Evolutionary conservation across 208 protist genomes (phyloP).

Genomic region (Borovskyia barvae): DNA sequence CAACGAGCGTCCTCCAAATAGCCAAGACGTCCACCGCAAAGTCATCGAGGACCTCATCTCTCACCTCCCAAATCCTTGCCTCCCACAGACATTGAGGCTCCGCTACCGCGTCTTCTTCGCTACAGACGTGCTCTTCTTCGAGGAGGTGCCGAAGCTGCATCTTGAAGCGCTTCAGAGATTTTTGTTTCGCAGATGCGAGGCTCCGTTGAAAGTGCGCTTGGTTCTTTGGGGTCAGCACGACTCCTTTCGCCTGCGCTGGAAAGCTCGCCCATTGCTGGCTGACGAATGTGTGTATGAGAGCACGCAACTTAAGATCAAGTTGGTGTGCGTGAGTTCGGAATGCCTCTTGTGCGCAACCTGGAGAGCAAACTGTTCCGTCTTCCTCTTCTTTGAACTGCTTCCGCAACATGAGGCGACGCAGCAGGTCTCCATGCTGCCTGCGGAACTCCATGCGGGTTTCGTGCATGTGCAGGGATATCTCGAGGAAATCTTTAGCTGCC

Average conservation of each 20-base stretch:
- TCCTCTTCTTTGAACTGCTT: not conserved
- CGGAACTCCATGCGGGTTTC: not conserved
- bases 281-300: slow-evolving; percentile 32
- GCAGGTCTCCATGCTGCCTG: not conserved
- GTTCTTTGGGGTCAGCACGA: not conserved
- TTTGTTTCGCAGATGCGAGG: slow-evolving; percentile 4
- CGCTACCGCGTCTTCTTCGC: no score
- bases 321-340: slow-evolving; percentile 6
- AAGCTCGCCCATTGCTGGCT: not conserved
- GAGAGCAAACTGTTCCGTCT: not conserved
- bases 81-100: no score
- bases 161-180: slow-evolving; percentile 13
- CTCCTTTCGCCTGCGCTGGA: no score
- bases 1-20: no score
- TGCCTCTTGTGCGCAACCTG: not conserved
- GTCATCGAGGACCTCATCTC: no score
- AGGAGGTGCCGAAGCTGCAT: not conserved
- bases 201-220: not conserved
- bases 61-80: no score
- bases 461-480: not conserved
- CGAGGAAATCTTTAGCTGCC: slow-evolving; percentile 12
- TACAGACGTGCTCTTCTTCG: no score
- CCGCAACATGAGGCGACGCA: not conserved
- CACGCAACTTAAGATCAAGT: slow-evolving; percentile 54
- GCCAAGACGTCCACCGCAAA: no score